A percentile compares a stretch with the other conserved stretches of the same genome.
Conservation (phyloP, 345 rosid genomes). For the Boechera stricta region DNA sequence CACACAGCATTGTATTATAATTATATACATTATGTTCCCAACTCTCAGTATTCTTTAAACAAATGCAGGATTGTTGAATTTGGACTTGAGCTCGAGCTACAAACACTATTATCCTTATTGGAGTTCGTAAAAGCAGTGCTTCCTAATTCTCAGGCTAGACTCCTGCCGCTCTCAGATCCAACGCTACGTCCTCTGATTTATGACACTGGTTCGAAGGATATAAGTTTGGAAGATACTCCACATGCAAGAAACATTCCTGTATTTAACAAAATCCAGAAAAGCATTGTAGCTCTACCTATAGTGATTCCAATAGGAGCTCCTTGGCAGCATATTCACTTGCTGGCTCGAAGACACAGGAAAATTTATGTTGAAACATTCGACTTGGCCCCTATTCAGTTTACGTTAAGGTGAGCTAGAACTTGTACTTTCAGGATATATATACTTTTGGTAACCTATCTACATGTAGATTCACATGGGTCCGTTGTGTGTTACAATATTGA, state of each 20-base stretch:
- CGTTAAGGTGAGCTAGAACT: conserved; percentile 62
- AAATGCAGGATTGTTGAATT: conserved; percentile 80
- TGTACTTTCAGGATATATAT: conserved; percentile 11
- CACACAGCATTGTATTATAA: conserved; percentile 15
- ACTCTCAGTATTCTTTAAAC: conserved; percentile 37
- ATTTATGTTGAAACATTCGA: conserved; percentile 84
- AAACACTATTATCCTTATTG: conserved; percentile 67
- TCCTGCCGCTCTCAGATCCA: conserved; percentile 64
- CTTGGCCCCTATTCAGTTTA: conserved; percentile 75
- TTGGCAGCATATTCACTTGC: conserved; percentile 81
- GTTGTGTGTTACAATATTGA: conserved; percentile 35
- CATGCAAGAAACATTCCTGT: conserved; percentile 47
- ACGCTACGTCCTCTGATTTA: conserved; percentile 45
- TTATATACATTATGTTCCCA: conserved; percentile 16
- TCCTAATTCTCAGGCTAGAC: conserved; percentile 63
- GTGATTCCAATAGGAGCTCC: conserved; percentile 96
- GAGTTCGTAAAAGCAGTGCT: conserved; percentile 68
- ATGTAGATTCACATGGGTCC: conserved; percentile 32
- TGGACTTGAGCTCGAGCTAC: conserved; percentile 89
- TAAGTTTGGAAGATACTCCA: conserved; percentile 48
- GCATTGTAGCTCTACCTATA: conserved; percentile 58
- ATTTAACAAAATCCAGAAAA: conserved; percentile 48
- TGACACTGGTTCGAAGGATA: conserved; percentile 51
- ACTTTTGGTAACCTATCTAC: conserved; percentile 34
- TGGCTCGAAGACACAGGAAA: conserved; percentile 85